Evolutionary conservation across 2,329 filamentous ascomycete genomes (phyloP), one percentile per base, ranked within the genome.

Genomic region (Calonectria henricotiae): DNA sequence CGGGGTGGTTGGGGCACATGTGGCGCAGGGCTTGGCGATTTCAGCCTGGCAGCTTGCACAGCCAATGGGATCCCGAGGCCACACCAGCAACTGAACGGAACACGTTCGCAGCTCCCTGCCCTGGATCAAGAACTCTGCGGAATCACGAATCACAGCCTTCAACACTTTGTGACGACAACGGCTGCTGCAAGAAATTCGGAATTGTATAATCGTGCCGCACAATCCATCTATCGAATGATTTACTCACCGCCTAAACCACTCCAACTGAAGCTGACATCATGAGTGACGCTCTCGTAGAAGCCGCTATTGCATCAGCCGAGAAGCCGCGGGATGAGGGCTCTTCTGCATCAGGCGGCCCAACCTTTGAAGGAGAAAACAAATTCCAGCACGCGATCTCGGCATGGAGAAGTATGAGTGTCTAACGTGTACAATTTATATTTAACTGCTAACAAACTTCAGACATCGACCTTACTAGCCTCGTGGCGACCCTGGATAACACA

Each of bases 341-440:
- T 15, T 58, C 51, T 58, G 23, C 51, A 32, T 25, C 32, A 9
- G 20, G 30, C 17, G 78, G 68, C 32, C 75, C 79, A 27, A 77
- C 77, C 9, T 78, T 80, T 17, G 89, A 91, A 60, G 89, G 89
- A 41, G 91, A 92, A 76, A 98, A 97, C 86, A 98, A 98, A 83
- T 99, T 99, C 82, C 96, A 99, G 82, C 93, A 92, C 80, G 96
- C 96, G 67, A 97, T 99, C 77, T 94, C 94, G 73, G 94, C 95
- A 81, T 99, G 96, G 96, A 92, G 96, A 86, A 95, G 95, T 98
- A 89, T 58, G 82, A 60, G 62, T 65, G n/a, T 71, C 44, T 20
- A 32, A 6, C 15, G 35, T 37, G 35, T 25, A 11, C 11, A 17
- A 23, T 51, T 43, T 11, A 32, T 27, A 30, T 41, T 43, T 32